Evolutionary conservation across 176 grass and related monocot species (phyloP), one percentile per base, ranked within the genome.

Genomic region (Eremochloa ophiuroides): DNA sequence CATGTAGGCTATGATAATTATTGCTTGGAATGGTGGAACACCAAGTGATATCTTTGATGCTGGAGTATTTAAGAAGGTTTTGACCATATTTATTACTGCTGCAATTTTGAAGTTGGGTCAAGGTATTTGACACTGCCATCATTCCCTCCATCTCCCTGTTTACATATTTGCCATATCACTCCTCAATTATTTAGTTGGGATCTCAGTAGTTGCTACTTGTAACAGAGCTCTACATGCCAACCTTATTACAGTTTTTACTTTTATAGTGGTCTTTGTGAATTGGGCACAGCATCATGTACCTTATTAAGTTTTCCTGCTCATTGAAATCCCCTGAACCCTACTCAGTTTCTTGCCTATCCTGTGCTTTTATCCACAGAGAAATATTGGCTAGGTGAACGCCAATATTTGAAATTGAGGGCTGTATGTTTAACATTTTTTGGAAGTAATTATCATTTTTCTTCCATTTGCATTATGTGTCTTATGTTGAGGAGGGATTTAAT

Each of bases 21-120:
- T 99, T 74, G 93, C 96, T 80, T 99, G 96, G 96, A 91, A 99
- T 93, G 96, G 92, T 83, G 92, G 91, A 39, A 91, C 96, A 78
- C 90, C 87, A 28, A 93, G 96, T 66, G 91, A 93, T 80, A 88
- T 99, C 13, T 99, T 99, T 83, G 93, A 99, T 80, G 61, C 14
- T 65, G 87, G 91, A 42, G 96, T 99, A 64, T 90, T 99, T 86
- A 99, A 95, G 73, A 71, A 99, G 75, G 88, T 99, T 79, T 90
- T 99, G 87, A 95, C 91, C 82, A 90, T 99, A 86, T 99, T 99
- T 82, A 99, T 99, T 71, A 90, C 96, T 66, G 93, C 96, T 74
- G 96, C 96, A 76, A 56, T 99, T 84, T 72, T 99, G 74, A 95
- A 93, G 69, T 79, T 99, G 64, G 93, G 86, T 65, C 91, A 93